phyloP scores from a whole-genome alignment of 129 eudicot species.

The Heracleum sosnowskyi region DNA sequence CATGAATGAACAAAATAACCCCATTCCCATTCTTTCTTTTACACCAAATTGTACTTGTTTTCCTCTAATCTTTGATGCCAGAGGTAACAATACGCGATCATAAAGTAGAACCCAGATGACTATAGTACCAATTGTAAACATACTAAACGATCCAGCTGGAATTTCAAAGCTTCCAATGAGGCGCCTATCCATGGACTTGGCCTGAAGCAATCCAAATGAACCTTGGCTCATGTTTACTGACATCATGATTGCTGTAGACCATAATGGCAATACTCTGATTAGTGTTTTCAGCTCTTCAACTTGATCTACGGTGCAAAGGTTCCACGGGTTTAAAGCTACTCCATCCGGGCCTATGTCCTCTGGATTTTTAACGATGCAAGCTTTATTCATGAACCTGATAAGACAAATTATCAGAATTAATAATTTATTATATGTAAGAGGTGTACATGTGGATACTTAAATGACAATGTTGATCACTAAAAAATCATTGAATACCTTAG shows the following conservation, averaged over 20 bases:
- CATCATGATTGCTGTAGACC: conserved; percentile 73
- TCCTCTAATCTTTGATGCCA: conserved; percentile 45
- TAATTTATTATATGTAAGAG: background rate
- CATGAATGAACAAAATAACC: conserved; percentile 36
- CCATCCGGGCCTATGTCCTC: conserved; percentile 29
- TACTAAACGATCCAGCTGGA: conserved; percentile 64
- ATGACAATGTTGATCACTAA: background rate
- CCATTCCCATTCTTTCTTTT: conserved; percentile 70
- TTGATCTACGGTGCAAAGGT: conserved; percentile 58
- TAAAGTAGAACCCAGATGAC: conserved; percentile 58
- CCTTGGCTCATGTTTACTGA: conserved; percentile 43
- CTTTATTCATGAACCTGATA: conserved; percentile 77
- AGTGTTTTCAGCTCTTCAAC: conserved; percentile 79
- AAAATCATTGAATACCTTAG: conserved; percentile 39
- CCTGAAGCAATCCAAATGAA: conserved; percentile 55
- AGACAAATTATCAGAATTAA: background rate
- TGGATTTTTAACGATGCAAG: conserved; percentile 43
- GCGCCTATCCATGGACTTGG: conserved; percentile 71
- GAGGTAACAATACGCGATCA: conserved; percentile 62
- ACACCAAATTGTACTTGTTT: conserved; percentile 41
- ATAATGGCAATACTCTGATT: conserved; percentile 64
- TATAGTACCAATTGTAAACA: conserved; percentile 39
- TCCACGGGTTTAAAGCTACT: conserved; percentile 42
- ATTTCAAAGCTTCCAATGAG: conserved; percentile 45
- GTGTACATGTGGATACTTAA: background rate